phyloP scores from a whole-genome alignment of 83 land plant species.

The Diphasiastrum complanatum region DNA sequence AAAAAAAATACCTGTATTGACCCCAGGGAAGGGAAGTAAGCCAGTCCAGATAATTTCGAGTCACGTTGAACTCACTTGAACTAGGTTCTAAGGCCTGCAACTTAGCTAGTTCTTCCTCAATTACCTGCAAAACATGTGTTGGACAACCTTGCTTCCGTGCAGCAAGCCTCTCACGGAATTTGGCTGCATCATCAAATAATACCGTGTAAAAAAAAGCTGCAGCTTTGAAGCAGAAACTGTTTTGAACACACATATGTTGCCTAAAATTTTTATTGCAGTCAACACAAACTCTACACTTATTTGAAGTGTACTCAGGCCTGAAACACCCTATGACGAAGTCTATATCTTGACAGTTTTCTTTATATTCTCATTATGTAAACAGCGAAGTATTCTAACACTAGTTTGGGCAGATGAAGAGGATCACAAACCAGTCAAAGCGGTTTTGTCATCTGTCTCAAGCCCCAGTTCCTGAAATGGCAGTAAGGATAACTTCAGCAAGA shows the following conservation, averaged over 20 bases:
- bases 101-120: conserved; percentile 91
- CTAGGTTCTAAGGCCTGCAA: conserved; percentile 89
- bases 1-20: conserved; percentile 58
- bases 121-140: conserved; percentile 86
- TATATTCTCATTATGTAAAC: too few relatives aligned
- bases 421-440: conserved; percentile 82
- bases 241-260: too few relatives aligned
- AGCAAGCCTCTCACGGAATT: conserved; percentile 88
- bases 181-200: conserved; percentile 69
- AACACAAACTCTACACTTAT: too few relatives aligned
- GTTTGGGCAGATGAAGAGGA: too few relatives aligned
- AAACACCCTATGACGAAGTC: too few relatives aligned
- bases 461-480: conserved; percentile 75
- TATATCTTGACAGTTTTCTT: too few relatives aligned
- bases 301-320: too few relatives aligned
- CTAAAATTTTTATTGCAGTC: too few relatives aligned
- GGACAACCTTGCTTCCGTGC: conserved; percentile 69
- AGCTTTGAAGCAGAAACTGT: too few relatives aligned
- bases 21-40: conserved; percentile 96
- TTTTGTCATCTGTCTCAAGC: conserved; percentile 94
- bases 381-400: too few relatives aligned
- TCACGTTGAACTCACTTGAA: conserved; percentile 98
- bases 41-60: conserved; percentile 97
- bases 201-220: too few relatives aligned
- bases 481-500: not conserved